These are phyloP conservation scores for Ophiostoma sp. DNA, from an alignment of 2,329 filamentous ascomycete genomes.

Conservation along the genomic window DNA sequence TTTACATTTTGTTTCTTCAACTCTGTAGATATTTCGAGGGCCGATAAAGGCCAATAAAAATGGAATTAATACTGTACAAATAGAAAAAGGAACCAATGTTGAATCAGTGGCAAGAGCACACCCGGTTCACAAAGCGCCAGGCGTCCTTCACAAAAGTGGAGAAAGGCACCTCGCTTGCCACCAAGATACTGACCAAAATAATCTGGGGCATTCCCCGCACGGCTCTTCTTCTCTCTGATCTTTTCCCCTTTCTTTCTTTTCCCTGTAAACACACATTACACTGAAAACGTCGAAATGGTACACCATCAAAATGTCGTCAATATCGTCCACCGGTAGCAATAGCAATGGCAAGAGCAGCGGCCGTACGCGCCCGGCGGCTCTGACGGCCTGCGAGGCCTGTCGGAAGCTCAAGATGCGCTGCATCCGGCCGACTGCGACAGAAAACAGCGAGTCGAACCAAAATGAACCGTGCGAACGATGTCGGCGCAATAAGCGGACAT, in stretches of 20 bases:
- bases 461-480: constrained; percentile 8
- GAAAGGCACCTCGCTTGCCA: neutral
- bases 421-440: neutral
- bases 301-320: neutral
- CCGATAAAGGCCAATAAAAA: neutral
- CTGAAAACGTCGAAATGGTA: neutral
- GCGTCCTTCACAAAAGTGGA: no score
- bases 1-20: no score
- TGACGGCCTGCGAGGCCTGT: constrained; percentile 13
- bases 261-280: neutral
- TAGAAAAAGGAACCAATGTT: neutral
- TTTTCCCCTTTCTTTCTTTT: neutral
- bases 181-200: neutral
- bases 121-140: no score
- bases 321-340: neutral
- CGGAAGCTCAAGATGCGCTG: constrained; percentile 16
- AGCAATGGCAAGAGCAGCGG: neutral
- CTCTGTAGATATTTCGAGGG: neutral
- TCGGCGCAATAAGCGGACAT: neutral
- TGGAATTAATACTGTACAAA: neutral
- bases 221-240: neutral
- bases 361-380: constrained; percentile 2
- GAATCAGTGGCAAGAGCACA: no score
- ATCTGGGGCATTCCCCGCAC: constrained; percentile 4
- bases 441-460: neutral